Base-by-base conservation (phyloP, 768 basidiomycete genomes). In the Plicaturopsis crispa region DNA sequence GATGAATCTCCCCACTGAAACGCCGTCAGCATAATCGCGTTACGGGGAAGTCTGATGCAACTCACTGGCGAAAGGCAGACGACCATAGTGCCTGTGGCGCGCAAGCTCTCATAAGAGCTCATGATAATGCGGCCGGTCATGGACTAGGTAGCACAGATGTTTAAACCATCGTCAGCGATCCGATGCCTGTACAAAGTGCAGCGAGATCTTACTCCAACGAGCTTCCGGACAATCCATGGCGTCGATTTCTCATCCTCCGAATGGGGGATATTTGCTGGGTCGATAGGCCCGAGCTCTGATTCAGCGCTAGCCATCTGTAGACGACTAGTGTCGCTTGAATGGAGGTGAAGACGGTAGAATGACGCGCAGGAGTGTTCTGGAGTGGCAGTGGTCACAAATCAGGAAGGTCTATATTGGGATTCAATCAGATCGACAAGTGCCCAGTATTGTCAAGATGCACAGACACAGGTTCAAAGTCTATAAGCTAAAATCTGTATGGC, bases 141-240 rank as follows among this genome's bases (percentile, higher is more conserved):
- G 2, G 74, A 75, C 73, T 78, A 53, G 31, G 33, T 13, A 35
- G 31, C 17, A 20, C 31, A 33, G 31, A 33, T 28, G 17, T 40
- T 10, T 35, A 36, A 36, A 28, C 26, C 17, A 43, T 26, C 17
- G 31, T 18, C 16, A 24, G 7, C 20, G 36, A 38, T 12, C 14
- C 4, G 23, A 18, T 19, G 11, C 8, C 14, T 38, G 31, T 38
- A 19, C 37, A 42, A 41, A 39, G 24, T n/a, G n/a, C n/a, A n/a
- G n/a, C n/a, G 35, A 31, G 17, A n/a, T 66, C 72, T 50, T 55
- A 78, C 78, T 44, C 76, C 78, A 16, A 74, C 74, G 4, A 82
- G 66, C 56, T 78, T 80, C 38, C 78, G 60, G 24, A 81, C 61
- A 39, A 79, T 72, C 78, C 78, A 80, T 44, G 75, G 73, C 12